These are phyloP conservation scores for Serendipita vermifera DNA, from an alignment of 768 basidiomycete species.

Conservation along the genomic window DNA sequence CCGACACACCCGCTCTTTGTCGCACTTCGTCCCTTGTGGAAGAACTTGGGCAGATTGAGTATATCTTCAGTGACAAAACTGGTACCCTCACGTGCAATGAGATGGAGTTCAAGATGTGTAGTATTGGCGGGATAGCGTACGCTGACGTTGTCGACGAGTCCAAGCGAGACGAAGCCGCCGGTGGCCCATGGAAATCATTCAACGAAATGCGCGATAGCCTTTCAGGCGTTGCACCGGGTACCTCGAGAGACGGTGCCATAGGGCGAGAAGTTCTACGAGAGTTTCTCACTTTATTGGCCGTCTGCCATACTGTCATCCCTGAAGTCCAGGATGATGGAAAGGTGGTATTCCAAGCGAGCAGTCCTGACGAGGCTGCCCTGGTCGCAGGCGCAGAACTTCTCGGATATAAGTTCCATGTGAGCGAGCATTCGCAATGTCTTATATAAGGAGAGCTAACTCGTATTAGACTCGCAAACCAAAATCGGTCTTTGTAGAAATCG, in stretches of 20 bases:
- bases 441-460: not conserved
- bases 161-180: slow-evolving; percentile 51
- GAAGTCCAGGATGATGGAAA: slow-evolving; percentile 76
- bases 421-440: slow-evolving; percentile 22
- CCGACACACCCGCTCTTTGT: slow-evolving; percentile 93
- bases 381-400: slow-evolving; percentile 87
- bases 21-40: slow-evolving; percentile 97
- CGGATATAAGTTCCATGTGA: slow-evolving; percentile 86
- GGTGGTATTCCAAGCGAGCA: slow-evolving; percentile 87
- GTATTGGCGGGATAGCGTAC: slow-evolving; percentile 78
- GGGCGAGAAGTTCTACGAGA: slow-evolving; percentile 41
- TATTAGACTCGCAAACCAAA: slow-evolving; percentile 84
- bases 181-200: slow-evolving; percentile 67
- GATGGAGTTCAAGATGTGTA: slow-evolving; percentile 92
- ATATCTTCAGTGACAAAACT: slow-evolving; percentile 90
- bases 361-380: slow-evolving; percentile 93
- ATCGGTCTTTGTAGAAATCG: slow-evolving; percentile 79
- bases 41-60: slow-evolving; percentile 96
- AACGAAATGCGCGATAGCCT: slow-evolving; percentile 50
- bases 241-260: slow-evolving; percentile 14
- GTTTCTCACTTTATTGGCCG: slow-evolving; percentile 73
- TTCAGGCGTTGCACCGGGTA: slow-evolving; percentile 24
- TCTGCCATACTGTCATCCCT: slow-evolving; percentile 98
- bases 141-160: slow-evolving; percentile 83
- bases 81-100: slow-evolving; percentile 94